These are phyloP conservation scores for Vanderwaltozyma yarrowii DNA, from an alignment of 805 yeast species.

Conservation along the genomic window DNA sequence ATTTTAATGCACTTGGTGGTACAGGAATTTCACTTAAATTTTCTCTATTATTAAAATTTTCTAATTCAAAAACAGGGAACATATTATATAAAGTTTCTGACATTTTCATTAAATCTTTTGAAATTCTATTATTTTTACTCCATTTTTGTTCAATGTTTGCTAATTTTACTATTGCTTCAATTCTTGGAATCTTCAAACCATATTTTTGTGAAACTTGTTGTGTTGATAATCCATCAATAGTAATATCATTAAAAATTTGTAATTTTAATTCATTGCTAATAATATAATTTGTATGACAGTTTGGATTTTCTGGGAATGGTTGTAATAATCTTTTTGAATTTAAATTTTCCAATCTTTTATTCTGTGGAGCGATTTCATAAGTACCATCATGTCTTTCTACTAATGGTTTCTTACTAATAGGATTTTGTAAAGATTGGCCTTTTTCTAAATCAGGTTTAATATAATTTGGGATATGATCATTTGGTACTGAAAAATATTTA, in stretches of 20 bases:
- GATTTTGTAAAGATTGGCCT: slow-evolving; percentile 30
- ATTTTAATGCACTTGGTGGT: slow-evolving; percentile 70
- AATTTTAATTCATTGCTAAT: slow-evolving; percentile 50
- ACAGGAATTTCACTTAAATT: slow-evolving; percentile 91
- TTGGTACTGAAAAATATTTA: slow-evolving; percentile 61
- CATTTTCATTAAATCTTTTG: slow-evolving; percentile 49
- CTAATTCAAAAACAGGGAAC: slow-evolving; percentile 61
- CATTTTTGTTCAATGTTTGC: slow-evolving; percentile 53
- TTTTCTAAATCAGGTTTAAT: slow-evolving; percentile 45
- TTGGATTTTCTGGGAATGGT: slow-evolving; percentile 75
- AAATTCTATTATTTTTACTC: slow-evolving; percentile 42
- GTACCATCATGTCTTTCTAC: slow-evolving; percentile 15
- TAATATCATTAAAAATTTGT: slow-evolving; percentile 48
- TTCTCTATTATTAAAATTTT: slow-evolving; percentile 33
- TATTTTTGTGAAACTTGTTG: slow-evolving; percentile 70
- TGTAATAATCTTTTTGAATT: slow-evolving; percentile 30
- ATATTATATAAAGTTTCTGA: slow-evolving; percentile 56
- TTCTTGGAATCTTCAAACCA: slow-evolving; percentile 73
- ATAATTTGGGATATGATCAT: slow-evolving; percentile 63
- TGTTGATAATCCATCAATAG: slow-evolving; percentile 41
- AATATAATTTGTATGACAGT: slow-evolving; percentile 55
- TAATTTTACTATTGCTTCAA: slow-evolving; percentile 78
- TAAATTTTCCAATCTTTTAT: slow-evolving; percentile 5
- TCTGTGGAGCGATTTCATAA: slow-evolving; percentile 7
- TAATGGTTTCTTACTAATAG: slow-evolving; percentile 26